These are phyloP conservation scores for Cerrena zonata DNA, from an alignment of 1,284 basidiomycete species.

Conservation along the genomic window DNA sequence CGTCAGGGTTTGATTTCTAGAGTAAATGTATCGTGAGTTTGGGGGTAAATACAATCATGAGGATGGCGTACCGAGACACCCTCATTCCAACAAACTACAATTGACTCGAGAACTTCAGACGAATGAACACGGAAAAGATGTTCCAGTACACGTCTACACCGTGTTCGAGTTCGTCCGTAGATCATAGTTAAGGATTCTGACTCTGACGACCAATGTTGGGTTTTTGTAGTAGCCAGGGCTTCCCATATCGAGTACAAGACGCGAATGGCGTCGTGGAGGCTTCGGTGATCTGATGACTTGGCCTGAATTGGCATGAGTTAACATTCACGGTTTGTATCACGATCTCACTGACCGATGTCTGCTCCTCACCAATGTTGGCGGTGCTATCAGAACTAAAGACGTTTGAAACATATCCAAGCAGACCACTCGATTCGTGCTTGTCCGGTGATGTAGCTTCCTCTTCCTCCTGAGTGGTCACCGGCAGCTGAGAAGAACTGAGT, in stretches of 20 bases:
- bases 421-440: constrained; percentile 55
- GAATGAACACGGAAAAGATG: constrained; percentile 80
- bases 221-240: constrained; percentile 46
- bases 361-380: constrained; percentile 44
- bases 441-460: constrained; percentile 53
- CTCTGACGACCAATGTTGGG: constrained; percentile 43
- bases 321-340: constrained; percentile 3
- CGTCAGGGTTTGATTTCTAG: constrained; percentile 29
- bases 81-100: constrained; percentile 75
- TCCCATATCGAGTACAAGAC: constrained; percentile 69
- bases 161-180: constrained; percentile 55
- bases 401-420: constrained; percentile 77
- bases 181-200: constrained; percentile 65
- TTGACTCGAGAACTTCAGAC: constrained; percentile 74
- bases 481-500: constrained; percentile 51
- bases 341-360: constrained; percentile 46
- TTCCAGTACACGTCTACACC: constrained; percentile 77
- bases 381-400: constrained; percentile 66
- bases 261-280: constrained; percentile 66
- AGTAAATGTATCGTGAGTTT: not conserved
- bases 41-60: constrained; percentile 4
- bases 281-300: constrained; percentile 63
- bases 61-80: constrained; percentile 40
- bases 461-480: constrained; percentile 46
- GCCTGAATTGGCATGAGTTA: constrained; percentile 34